Conservation (phyloP, 306 rosid species). For the Vachellia pachyceras region DNA sequence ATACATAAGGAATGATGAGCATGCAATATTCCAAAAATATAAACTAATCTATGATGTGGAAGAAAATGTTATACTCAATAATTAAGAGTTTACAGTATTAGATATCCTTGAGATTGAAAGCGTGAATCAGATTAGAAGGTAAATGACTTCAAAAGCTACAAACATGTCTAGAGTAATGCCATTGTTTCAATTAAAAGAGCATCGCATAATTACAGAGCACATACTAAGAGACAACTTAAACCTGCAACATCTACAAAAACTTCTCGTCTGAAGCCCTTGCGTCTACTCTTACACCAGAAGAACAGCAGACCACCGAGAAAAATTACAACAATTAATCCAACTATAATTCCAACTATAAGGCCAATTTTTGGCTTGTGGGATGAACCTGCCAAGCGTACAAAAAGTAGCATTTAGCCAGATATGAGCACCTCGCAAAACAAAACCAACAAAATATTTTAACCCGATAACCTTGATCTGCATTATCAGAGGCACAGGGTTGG, state of each 20-base stretch:
- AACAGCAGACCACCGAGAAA: constrained; percentile 60
- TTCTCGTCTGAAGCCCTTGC: constrained; percentile 73
- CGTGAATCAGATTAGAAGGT: background rate
- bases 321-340: constrained; percentile 56
- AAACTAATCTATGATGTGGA: background rate
- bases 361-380: constrained; percentile 66
- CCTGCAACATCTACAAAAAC: constrained; percentile 94
- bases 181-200: constrained; percentile 30
- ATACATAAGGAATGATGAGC: constrained; percentile 4
- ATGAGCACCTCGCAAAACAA: no score
- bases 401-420: constrained; percentile 40
- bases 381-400: constrained; percentile 53
- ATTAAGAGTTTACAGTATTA: background rate
- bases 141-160: constrained; percentile 25
- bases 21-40: background rate
- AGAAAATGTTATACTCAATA: background rate
- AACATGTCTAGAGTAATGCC: background rate
- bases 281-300: constrained; percentile 64
- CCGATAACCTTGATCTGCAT: constrained; percentile 64
- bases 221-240: constrained; percentile 48
- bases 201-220: constrained; percentile 13
- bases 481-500: constrained; percentile 61
- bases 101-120: constrained; percentile 18
- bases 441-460: no score
- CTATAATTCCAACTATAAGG: constrained; percentile 71